Conservation (phyloP, 1,284 basidiomycete genomes). For the Trichosporon ovoides region DNA sequence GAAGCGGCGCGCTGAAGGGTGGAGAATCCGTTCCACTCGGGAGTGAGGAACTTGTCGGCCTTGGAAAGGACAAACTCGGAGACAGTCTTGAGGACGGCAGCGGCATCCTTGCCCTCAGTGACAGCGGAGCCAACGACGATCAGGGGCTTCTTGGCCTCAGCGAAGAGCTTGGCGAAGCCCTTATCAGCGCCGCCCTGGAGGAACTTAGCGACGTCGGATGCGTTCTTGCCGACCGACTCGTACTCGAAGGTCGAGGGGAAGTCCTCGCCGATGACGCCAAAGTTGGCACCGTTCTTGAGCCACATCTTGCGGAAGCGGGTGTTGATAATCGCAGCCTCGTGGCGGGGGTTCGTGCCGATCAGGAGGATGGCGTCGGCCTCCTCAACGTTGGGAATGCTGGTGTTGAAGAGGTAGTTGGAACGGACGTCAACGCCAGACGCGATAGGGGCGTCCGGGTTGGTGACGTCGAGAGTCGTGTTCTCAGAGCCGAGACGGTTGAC, state of each 20-base stretch:
- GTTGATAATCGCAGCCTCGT: slow-evolving; percentile 96
- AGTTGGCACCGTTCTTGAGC: slow-evolving; percentile 76
- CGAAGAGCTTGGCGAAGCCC: slow-evolving; percentile 79
- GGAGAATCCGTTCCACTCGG: slow-evolving; percentile 94
- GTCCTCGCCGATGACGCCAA: slow-evolving; percentile 85
- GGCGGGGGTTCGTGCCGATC: slow-evolving; percentile 93
- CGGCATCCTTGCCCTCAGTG: slow-evolving; percentile 79
- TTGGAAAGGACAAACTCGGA: slow-evolving; percentile 76
- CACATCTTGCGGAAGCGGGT: slow-evolving; percentile 93
- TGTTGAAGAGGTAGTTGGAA: slow-evolving; percentile 95
- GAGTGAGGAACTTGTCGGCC: slow-evolving; percentile 68
- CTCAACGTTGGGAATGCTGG: slow-evolving; percentile 86
- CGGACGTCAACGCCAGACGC: slow-evolving; percentile 83
- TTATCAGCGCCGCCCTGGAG: slow-evolving; percentile 60
- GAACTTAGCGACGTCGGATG: slow-evolving; percentile 74
- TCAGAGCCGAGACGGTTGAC: slow-evolving; percentile 89
- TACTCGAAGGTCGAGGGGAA: slow-evolving; percentile 91
- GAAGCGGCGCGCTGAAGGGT: slow-evolving; percentile 86
- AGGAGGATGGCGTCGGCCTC: slow-evolving; percentile 89
- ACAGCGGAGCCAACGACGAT: slow-evolving; percentile 89
- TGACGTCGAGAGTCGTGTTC: slow-evolving; percentile 78
- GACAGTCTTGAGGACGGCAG: slow-evolving; percentile 70
- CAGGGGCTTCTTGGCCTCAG: slow-evolving; percentile 83
- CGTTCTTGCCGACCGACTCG: slow-evolving; percentile 77
- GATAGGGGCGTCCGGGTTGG: slow-evolving; percentile 62